Base-by-base conservation (phyloP, 108 stramenopile genomes). In the Fistulifera pelliculosa region DNA sequence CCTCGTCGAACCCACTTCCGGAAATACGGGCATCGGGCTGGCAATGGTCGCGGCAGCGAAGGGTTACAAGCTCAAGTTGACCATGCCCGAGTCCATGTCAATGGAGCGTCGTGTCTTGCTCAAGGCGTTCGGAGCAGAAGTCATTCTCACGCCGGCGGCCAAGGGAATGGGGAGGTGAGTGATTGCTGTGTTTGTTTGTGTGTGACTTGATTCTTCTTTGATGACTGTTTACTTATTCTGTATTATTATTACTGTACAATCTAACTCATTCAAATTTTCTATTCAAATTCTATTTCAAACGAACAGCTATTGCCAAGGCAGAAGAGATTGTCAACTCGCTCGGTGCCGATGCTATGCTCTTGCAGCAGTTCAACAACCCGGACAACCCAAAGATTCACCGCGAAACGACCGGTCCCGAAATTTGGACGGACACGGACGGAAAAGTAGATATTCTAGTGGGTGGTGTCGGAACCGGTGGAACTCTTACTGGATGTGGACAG, bases 21-120 rank as follows among this genome's bases (percentile, higher is more conserved):
- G 96, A n/a, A 93, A 90, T 54, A 97, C 96, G 15, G 96, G 96
- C 2, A 97, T 97, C 49, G 84, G 83, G 26, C 60, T 97, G 18
- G 96, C 96, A 27, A 84, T 83, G 54, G 68, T 90, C 25, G 88
- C 87, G 41, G 77, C 87, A 38, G 76, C 79, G 45, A 68, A 80
- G 31, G 78, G 94, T 40, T 94, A 89, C 62, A 62, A 73, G 23
- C 77, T 86, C 54, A 79, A 88, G 18, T 60, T 97, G n/a, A 87
- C 93, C 64, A 91, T 97, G 91, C 96, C 94, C 8, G 96, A 97
- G 60, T 81, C 79, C 52, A 85, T 87, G 84, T 56, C 52, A 49
- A 78, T 81, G 67, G 85, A 87, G 69, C 67, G 80, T 41, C 74
- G 80, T 16, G 76, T 81, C 61, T 60, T 87, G 52, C 71, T 87